Evolutionary conservation across 1,284 basidiomycete species (phyloP), one percentile per base, ranked within the genome.

Genomic region (Cryptococcus hybrid): DNA sequence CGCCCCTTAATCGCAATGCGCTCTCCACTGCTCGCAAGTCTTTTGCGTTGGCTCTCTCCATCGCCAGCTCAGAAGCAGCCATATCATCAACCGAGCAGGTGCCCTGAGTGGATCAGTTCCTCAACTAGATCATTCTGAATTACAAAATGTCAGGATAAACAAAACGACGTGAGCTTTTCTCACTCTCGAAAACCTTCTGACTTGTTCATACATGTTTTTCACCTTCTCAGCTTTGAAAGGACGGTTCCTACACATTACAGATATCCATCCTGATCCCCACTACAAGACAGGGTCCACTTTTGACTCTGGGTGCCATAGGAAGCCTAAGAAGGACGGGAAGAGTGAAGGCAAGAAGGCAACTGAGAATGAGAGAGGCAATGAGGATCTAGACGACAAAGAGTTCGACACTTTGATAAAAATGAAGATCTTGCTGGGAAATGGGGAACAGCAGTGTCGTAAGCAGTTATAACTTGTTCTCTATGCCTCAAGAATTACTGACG

Each of bases 201-300:
- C n/a, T 43, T 5, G 52, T 12, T 47, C 6, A 47, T 43, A 13
- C 24, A 30, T 18, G 37, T 30, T 30, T 34, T 13, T 7, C 30
- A 30, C 39, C 5, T 24, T 24, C 30, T 40, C 59, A 76, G 74
- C 67, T 48, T 63, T 78, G 30, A 76, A 66, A 36, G 76, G 76
- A 30, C 68, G 76, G 3, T 76, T 76, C 56, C 58, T 75, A 12
- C 78, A 78, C 58, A 69, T 79, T 40, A 79, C 78, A 35, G 78
- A 79, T 57, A 71, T 79, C 34, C 78, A 79, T 54, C 78, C 78
- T 3, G 78, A 79, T 55, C 72, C 75, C 1, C 70, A 71, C 55
- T 79, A 79, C 58, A 58, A 64, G 5, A 53, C 60, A 2, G 76
- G 77, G 2, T 64, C 71, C 9, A 70, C 68, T 4, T 70, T 77